Base-by-base conservation (phyloP, 257 asterid species). In the Forsythia suspensa region DNA sequence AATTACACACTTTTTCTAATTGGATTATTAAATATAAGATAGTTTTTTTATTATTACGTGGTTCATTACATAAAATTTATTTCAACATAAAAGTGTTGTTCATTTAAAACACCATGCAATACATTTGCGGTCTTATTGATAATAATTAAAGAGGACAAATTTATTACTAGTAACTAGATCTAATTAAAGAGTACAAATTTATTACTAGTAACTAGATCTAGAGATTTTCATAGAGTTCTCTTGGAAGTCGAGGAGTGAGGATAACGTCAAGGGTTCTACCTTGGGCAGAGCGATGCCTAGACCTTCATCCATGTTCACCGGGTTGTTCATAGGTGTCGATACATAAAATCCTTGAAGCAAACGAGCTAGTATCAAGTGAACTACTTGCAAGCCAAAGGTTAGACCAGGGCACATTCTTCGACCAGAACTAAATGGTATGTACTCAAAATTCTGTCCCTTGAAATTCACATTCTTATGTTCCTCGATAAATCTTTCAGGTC, bases 241-340 rank as follows among this genome's bases (percentile, higher is more conserved):
- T 5, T 2, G 84, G 10, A 70, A 90, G 85, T 36, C 95, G 42
- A 20, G 95, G 91, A 59, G 80, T 65, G 41, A 89, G 85, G 12
- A 86, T 10, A 21, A 85, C 87, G 48, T 85, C 77, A 9, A 91
- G 84, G 96, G 91, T 34, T 78, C 79, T 18, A 84, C 63, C 80
- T 91, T 91, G 0, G 92, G 96, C 18, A 89, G 77, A 10, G 89
- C 82, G 40, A 89, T 70, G 3, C 92, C 91, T 48, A 82, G 4
- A 1, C 92, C 91, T 83, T 88, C 96, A 6, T 16, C 77, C 93
- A 91, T 79, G 73, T 89, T 92, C 9, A 89, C 89, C 0, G 81
- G 80, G 70, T 10, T 71, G 0, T 77, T 85, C 73, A 24, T 39
- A 0, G 81, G 85, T 0, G 86, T 82, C 38, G 84, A 37, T 2